Evolutionary conservation across 2,329 filamentous ascomycete genomes (phyloP).

Genomic region (Ophiocordyceps sinensis): DNA sequence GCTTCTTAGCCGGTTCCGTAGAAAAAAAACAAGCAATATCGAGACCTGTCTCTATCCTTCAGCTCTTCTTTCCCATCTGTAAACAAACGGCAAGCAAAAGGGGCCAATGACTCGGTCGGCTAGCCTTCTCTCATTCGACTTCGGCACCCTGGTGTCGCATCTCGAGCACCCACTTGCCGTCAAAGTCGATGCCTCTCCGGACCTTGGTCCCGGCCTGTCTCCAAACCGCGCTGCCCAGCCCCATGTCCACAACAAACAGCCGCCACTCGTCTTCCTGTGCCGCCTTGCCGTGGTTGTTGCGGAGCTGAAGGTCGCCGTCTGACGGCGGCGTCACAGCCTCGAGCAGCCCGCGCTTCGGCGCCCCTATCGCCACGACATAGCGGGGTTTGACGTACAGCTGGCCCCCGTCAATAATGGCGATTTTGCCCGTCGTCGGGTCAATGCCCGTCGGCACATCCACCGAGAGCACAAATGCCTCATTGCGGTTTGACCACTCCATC

Average conservation of each 20-base stretch:
- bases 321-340: constrained; percentile 50
- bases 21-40: no score
- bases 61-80: not conserved
- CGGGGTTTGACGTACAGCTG: constrained; percentile 69
- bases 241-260: constrained; percentile 75
- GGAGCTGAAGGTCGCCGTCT: constrained; percentile 20
- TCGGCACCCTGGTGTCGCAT: constrained; percentile 36
- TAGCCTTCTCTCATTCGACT: constrained; percentile 8
- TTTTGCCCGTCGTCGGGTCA: constrained; percentile 60
- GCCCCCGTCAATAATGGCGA: constrained; percentile 55
- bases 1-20: no score
- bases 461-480: constrained; percentile 66
- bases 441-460: constrained; percentile 88
- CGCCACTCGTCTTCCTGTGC: constrained; percentile 52
- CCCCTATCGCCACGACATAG: constrained; percentile 73
- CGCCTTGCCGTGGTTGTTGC: constrained; percentile 12
- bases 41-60: no score
- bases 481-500: constrained; percentile 87
- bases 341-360: constrained; percentile 72
- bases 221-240: constrained; percentile 71
- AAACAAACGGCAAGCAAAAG: constrained; percentile 1
- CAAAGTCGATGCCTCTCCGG: constrained; percentile 77
- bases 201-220: constrained; percentile 70
- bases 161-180: constrained; percentile 69
- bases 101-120: no score